Base-by-base conservation (phyloP, 2,329 filamentous ascomycete species). In the Aureobasidium sp. region DNA sequence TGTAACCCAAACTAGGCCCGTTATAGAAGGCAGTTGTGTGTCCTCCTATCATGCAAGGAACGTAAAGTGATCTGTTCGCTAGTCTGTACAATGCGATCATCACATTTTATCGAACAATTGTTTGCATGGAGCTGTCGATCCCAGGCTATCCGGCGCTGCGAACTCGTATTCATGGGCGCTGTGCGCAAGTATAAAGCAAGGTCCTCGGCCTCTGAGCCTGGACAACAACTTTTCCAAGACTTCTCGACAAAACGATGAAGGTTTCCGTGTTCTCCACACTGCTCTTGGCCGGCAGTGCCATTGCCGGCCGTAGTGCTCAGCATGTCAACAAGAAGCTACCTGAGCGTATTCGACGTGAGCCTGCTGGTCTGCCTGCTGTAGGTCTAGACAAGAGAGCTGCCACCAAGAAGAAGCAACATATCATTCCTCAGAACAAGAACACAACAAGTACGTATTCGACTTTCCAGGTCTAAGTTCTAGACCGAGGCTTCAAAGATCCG, bases 381-480 rank as follows among this genome's bases (percentile, higher is more conserved):
- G 40, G 47, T 40, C 19, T 56, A 14, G 39, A 62, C 29, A 56
- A 62, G n/a, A 61, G 47, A 29, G 29, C 42, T 19, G 22, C 63
- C n/a, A 24, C 42, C 17, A 50, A 60, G 39, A 52, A 48, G 33
- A 61, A 57, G 19, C 47, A 65, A 12, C 63, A 66, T 17, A 70
- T 78, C 27, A 74, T 79, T 62, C 74, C 74, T 1, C 76, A 77
- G 66, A 78, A 72, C 57, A 68, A 68, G 12, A 73, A 74, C 62
- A 77, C 75, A n/a, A 71, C 71, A 35, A 88, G 65, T 65, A 47
- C 37, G 64, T 54, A 27, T 22, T 19, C n/a, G 31, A 22, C 31
- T 42, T 37, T n/a, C 49, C 33, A 37, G 40, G 19, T 24, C 40
- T 42, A 6, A 3, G 6, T 44, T 22, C 19, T 44, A 12, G 4